Evolutionary conservation across 352 stramenopile genomes (phyloP).

Genomic region (Phytophthora syringae): DNA sequence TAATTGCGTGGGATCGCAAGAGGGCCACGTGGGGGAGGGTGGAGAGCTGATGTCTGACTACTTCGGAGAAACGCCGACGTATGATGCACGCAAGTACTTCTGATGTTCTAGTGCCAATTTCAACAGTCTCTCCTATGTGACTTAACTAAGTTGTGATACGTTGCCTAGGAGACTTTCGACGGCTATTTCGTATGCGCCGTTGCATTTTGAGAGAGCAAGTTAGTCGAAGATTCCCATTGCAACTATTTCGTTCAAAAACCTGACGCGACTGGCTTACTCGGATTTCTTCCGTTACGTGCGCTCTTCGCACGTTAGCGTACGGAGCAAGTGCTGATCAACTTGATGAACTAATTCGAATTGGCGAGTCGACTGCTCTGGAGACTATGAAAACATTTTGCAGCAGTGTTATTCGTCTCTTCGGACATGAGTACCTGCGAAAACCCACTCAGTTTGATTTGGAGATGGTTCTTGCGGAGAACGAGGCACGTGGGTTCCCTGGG

Average conservation of each 20-base stretch:
- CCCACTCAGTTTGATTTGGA: background rate
- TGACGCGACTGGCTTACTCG: background rate
- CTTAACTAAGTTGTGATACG: background rate
- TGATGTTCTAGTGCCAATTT: no score
- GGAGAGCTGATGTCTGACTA: background rate
- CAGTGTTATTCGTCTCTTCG: background rate
- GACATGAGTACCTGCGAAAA: background rate
- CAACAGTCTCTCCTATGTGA: no score
- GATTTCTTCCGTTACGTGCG: constrained; percentile 2
- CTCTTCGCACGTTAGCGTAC: background rate
- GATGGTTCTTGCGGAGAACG: background rate
- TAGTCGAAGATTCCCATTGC: constrained; percentile 2
- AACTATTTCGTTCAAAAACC: constrained; percentile 4
- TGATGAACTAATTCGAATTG: constrained; percentile 3
- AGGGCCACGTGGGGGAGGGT: background rate
- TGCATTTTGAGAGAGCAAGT: background rate
- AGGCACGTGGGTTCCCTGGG: background rate
- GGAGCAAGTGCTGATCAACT: constrained; percentile 1
- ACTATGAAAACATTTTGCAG: background rate
- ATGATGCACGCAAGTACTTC: background rate
- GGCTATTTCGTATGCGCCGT: background rate
- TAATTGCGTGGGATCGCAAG: no score
- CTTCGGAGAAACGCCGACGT: background rate
- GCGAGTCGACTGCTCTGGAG: background rate
- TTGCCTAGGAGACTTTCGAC: constrained; percentile 1